Evolutionary conservation across 2,329 filamentous ascomycete species (phyloP), one percentile per base, ranked within the genome.

Genomic region (Penicillium fuscoglaucum): DNA sequence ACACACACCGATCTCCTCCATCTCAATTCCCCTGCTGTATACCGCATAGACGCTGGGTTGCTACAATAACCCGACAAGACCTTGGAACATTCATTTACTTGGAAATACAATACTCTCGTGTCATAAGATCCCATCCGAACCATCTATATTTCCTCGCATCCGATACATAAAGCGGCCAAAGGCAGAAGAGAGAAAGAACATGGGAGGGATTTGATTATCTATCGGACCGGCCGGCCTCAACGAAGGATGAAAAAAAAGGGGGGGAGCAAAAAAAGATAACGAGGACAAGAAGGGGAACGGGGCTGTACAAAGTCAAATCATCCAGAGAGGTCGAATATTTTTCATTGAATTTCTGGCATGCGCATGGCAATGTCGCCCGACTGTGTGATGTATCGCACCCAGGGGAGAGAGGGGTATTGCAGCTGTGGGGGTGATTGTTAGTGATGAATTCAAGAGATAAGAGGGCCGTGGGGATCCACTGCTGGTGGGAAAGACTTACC

Each of bases 381-480:
- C 77, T 98, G 95, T 64, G 93, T 99, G 72, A 99, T 99, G 79
- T 99, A 99, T 71, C 95, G 87, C 28, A 99, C 95, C 95, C 95
- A 99, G 0, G 95, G 95, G 53, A 98, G 81, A 24, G 93, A 97
- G 4, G 93, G 93, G 74, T 99, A 99, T 95, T 99, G 95, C 64
- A 98, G 80, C 93, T 97, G n/a, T 51, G n/a, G 26, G 17, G 17
- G 9, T 15, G 19, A 29, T 59, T 26, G 6, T 48, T 33, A 62
- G 60, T 35, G 48, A 46, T 46, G 39, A 52, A 29, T 24, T 35
- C 5, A 29, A 44, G 51, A 28, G 55, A 59, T 19, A 39, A 44
- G 45, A 28, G 39, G 21, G 1, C 3, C 4, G 13, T 24, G 7
- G 29, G 29, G 19, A 31, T 48, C 19, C 45, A 17, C 45, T 48